Evolutionary conservation across 1,284 basidiomycete species (phyloP), one percentile per base, ranked within the genome.

Genomic region (Sporisorium scitamineum): DNA sequence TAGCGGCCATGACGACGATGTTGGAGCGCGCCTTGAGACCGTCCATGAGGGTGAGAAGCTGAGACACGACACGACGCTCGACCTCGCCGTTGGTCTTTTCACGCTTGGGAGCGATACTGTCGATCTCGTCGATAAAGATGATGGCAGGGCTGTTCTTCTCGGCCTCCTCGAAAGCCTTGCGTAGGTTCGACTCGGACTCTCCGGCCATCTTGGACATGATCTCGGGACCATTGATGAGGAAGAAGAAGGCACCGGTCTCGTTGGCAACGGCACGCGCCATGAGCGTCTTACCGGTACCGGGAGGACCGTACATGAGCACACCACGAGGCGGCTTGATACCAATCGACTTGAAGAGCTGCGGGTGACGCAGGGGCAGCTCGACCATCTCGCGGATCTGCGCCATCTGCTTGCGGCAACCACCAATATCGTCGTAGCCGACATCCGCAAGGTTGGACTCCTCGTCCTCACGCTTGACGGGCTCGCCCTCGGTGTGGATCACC

Each of bases 201-300:
- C 95, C 95, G 64, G 95, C 95, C 95, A 97, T 97, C 89, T 97
- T 99, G 84, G 93, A 94, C 96, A 99, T 99, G 86, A 99, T 98
- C 87, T 99, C 97, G 53, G 96, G 97, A 71, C 97, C 96, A 84
- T 98, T 99, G 88, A 99, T 99, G 64, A 98, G 88, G 91, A 99
- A 99, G 90, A 99, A 99, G 90, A 99, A 99, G 22, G 97, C 97
- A 60, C 97, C 96, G 31, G 96, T 99, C 87, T 99, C 97, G 86
- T 99, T 99, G 73, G 96, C 97, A 47, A 99, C 97, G 11, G 97
- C 97, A 80, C 97, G 92, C 48, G 97, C 96, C 96, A 99, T 99
- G n/a, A 85, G 76, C 45, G 84, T 85, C 70, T 85, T 85, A 69
- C 84, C 84, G 14, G 84, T 85, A 74, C 84, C 84, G 4, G 84